Evolutionary conservation across 2,329 filamentous ascomycete genomes (phyloP), one percentile per base, ranked within the genome.

Genomic region (Talaromyces sp.): DNA sequence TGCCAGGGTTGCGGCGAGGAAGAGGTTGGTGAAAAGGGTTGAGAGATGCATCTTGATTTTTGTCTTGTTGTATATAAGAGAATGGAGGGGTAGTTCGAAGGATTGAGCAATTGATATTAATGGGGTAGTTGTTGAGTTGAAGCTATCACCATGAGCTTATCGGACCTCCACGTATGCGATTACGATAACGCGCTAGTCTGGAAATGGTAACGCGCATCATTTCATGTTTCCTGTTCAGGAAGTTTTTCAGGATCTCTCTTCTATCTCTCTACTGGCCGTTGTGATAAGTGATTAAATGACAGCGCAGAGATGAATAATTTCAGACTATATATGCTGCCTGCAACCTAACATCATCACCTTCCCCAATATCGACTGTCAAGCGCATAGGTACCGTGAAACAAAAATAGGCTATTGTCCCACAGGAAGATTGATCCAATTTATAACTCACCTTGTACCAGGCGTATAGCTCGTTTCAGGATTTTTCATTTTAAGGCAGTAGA

Each of bases 401-500:
- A 97, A 97, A 83, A 31, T 6, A 8, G 27, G 27, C 27, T 31
- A 31, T 4, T 6, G 5, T 31, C 27, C 7, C 27, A 31, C 7
- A 31, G 5, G 4, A 31, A 31, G 7, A 31, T 31, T 7, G 27
- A 6, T 31, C 27, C 5, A 31, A 31, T 31, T 31, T 7, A 31
- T 31, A 31, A 31, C 27, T 31, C 1, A 6, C 27, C 27, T 31
- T 31, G 27, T 31, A 31, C 7, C 27, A 31, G 27, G 4, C 7
- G 4, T 31, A 31, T 8, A 5, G 27, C 27, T 7, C 27, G 4
- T 31, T 31, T 31, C 27, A 31, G 27, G 27, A 31, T 31, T 5
- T 31, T 31, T 31, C 27, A 31, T 31, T 31, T 31, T 31, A 31
- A 31, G 27, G 27, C 27, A 31, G 27, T 31, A 6, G 27, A 3